Evolutionary conservation across 768 basidiomycete species (phyloP), one percentile per base, ranked within the genome.

Genomic region (Mycena crocata): DNA sequence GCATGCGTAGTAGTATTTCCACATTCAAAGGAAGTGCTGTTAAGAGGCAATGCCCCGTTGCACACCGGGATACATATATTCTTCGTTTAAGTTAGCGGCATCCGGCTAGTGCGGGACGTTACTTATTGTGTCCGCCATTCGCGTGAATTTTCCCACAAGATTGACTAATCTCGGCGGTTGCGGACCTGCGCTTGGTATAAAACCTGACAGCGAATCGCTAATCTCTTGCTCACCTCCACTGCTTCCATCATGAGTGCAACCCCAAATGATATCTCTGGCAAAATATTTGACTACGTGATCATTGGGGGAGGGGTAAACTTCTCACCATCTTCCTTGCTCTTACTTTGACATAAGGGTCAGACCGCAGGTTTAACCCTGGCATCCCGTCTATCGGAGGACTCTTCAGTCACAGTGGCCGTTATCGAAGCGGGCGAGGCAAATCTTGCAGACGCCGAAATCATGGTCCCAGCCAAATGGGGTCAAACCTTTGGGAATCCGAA

Each of bases 331-430:
- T 45, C 13, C 13, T 10, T 6, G 42, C 28, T 7, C 21, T 19
- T 9, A 3, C n/a, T 28, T 4, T 31, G 32, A 39, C 28, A 19
- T 32, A 13, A 34, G 12, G 19, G 34, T 23, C 35, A 74, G 76
- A 75, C 78, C 10, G 81, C 82, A 7, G 85, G 85, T 26, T 71
- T 85, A 32, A 78, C 80, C 1, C 72, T 85, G 14, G 85, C 83
- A 21, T 75, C 76, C 12, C 78, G 86, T 17, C 77, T 87, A 39
- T 73, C 80, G 7, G 81, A 82, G 59, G 80, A 85, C 67, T 66
- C 75, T 3, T 66, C 71, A 24, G 74, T 78, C 48, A 77, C 77
- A 1, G 82, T 86, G 14, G 72, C 79, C 30, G 81, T 85, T 1
- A 69, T 68, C 62, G 82, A 83, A 64, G 81, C 82, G 15, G 83